phyloP scores from a whole-genome alignment of 1,284 basidiomycete genomes.

The Ustilago cynodontis region DNA sequence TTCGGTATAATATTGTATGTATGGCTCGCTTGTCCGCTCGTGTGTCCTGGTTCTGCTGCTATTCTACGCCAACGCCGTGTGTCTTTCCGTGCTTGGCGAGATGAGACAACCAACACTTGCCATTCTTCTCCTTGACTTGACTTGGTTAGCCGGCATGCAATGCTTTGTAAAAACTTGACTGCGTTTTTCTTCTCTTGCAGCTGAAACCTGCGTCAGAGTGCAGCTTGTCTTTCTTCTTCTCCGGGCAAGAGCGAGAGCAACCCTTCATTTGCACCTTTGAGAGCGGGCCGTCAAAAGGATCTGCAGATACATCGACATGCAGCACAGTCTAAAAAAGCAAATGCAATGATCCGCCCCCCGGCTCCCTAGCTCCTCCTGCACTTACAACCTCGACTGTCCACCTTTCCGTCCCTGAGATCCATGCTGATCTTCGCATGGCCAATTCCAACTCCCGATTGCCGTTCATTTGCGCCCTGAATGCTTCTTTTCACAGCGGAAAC shows the following conservation, averaged over 20 bases:
- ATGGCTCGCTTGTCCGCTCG: constrained; percentile 5
- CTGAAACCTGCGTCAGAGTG: constrained; percentile 5
- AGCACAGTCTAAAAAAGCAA: constrained; percentile 1
- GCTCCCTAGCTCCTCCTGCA: no score
- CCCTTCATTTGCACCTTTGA: not conserved
- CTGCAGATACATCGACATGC: not conserved
- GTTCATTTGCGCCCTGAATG: not conserved
- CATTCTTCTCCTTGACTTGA: no score
- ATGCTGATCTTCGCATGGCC: constrained; percentile 3
- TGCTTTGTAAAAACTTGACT: not conserved
- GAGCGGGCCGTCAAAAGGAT: constrained; percentile 6
- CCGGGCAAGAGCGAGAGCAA: not conserved
- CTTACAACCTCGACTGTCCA: no score
- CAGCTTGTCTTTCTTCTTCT: not conserved
- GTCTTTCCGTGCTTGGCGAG: no score
- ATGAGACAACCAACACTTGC: no score
- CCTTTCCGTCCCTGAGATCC: constrained; percentile 2
- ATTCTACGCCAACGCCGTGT: not conserved
- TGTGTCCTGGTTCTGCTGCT: constrained; percentile 6
- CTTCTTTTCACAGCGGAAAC: not conserved
- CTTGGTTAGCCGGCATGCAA: constrained; percentile 1
- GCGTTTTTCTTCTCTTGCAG: constrained; percentile 3
- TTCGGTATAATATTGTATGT: no score
- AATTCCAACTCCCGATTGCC: not conserved
- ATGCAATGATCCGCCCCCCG: not conserved